A percentile compares a stretch with the other conserved stretches of the same genome.
phyloP scores from a whole-genome alignment of 2,329 filamentous ascomycete species.

The Fusarium albidum region DNA sequence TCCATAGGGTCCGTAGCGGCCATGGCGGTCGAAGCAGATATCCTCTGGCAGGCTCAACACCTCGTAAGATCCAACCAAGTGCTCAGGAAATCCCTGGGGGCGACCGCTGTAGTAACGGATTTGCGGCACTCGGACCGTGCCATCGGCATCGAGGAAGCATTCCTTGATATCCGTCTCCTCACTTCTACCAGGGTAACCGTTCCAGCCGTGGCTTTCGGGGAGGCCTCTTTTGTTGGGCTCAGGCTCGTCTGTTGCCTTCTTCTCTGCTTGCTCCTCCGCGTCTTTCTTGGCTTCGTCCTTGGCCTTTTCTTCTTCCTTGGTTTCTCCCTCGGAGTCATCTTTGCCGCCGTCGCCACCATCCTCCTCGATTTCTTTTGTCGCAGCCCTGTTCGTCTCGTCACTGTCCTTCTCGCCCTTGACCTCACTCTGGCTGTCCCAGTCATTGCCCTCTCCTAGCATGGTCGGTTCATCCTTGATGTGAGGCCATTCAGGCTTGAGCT shows the following conservation, averaged over 20 bases:
- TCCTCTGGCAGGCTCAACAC: slow-evolving; percentile 81
- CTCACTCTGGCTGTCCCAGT: slow-evolving; percentile 27
- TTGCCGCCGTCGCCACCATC: slow-evolving; percentile 14
- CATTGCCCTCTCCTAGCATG: slow-evolving; percentile 28
- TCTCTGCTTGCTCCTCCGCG: slow-evolving; percentile 6
- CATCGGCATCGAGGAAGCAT: slow-evolving; percentile 79
- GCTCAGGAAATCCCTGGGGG: slow-evolving; percentile 83
- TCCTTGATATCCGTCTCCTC: slow-evolving; percentile 66
- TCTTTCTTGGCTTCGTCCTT: slow-evolving; percentile 13
- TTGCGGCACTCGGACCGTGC: slow-evolving; percentile 71
- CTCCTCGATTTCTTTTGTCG: slow-evolving; percentile 28
- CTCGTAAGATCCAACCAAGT: slow-evolving; percentile 87
- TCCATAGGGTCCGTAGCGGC: slow-evolving; percentile 87
- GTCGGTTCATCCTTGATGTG: slow-evolving; percentile 65
- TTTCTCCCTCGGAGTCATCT: slow-evolving; percentile 10
- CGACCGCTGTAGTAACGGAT: slow-evolving; percentile 80
- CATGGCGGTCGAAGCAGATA: slow-evolving; percentile 93
- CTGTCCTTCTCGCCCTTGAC: slow-evolving; percentile 25
- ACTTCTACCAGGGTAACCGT: slow-evolving; percentile 44
- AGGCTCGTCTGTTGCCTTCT: slow-evolving; percentile 18
- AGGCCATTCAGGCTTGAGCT: slow-evolving; percentile 86
- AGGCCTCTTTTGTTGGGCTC: slow-evolving; percentile 31
- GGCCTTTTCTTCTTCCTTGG: slow-evolving; percentile 9
- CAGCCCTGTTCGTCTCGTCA: slow-evolving; percentile 28
- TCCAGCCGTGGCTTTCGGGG: slow-evolving; percentile 45